Evolutionary conservation across 176 grass and related monocot species (phyloP).

Genomic region (Hsuehochloa calcarea): DNA sequence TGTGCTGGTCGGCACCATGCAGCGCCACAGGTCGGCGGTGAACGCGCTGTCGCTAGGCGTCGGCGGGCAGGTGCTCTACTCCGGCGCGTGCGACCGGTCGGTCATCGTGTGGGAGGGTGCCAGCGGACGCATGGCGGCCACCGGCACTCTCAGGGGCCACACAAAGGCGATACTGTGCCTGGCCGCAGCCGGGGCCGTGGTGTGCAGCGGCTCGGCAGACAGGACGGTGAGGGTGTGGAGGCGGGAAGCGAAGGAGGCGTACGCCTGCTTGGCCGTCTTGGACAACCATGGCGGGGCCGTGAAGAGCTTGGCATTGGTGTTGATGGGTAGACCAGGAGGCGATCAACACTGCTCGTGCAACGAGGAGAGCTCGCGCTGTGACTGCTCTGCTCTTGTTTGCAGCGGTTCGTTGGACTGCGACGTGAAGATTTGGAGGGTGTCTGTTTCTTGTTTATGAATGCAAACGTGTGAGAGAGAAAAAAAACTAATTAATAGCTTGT

Average conservation of each 20-base stretch:
- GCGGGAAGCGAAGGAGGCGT: slow-evolving; percentile 20
- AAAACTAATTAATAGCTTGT: too few relatives aligned
- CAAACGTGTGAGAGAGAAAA: too few relatives aligned
- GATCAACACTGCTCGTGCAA: not conserved
- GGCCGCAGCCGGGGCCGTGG: slow-evolving; percentile 36
- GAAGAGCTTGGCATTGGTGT: slow-evolving; percentile 50
- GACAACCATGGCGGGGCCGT: slow-evolving; percentile 67
- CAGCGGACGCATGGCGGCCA: slow-evolving; percentile 15
- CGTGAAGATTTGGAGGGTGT: slow-evolving; percentile 58
- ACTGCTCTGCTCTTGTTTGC: slow-evolving; percentile 24
- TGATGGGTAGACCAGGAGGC: not conserved
- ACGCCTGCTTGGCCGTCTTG: slow-evolving; percentile 60
- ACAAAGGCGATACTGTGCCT: slow-evolving; percentile 55
- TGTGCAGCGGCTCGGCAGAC: slow-evolving; percentile 78
- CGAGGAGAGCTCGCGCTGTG: not conserved
- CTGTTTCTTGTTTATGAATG: slow-evolving; percentile 3
- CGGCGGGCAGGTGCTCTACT: slow-evolving; percentile 62
- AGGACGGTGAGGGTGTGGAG: slow-evolving; percentile 69
- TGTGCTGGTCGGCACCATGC: slow-evolving; percentile 38
- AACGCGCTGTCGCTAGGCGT: slow-evolving; percentile 59
- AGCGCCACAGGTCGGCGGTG: slow-evolving; percentile 51
- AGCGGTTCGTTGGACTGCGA: slow-evolving; percentile 61
- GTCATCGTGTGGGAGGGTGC: slow-evolving; percentile 63
- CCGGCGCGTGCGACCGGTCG: slow-evolving; percentile 54
- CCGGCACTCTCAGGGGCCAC: slow-evolving; percentile 47